A percentile compares a stretch with the other conserved stretches of the same genome.
phyloP scores from a whole-genome alignment of 306 rosid genomes.

The Dryas drummondii region DNA sequence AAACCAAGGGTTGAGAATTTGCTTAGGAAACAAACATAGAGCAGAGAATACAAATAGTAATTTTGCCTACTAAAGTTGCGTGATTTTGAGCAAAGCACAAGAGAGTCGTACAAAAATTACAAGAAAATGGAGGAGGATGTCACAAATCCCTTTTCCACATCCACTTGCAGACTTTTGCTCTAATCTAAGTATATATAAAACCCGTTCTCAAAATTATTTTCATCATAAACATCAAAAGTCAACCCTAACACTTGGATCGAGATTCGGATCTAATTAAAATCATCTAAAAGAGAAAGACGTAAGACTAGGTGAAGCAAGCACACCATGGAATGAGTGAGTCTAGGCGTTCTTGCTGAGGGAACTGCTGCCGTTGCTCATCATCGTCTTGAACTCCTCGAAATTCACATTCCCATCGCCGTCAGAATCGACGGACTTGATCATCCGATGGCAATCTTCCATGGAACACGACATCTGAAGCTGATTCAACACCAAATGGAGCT shows the following conservation, averaged over 20 bases:
- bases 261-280: conserved; percentile 3
- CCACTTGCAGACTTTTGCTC: not conserved
- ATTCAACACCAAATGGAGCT: conserved; percentile 67
- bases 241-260: conserved; percentile 3
- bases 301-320: no score
- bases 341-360: conserved; percentile 8
- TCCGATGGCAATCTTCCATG: conserved; percentile 56
- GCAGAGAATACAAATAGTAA: not conserved
- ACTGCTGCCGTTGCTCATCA: conserved; percentile 56
- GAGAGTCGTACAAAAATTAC: not conserved
- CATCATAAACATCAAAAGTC: not conserved
- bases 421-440: conserved; percentile 78
- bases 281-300: not conserved
- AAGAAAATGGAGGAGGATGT: not conserved
- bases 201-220: not conserved
- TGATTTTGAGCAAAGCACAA: not conserved
- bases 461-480: conserved; percentile 65
- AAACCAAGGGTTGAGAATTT: not conserved
- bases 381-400: conserved; percentile 74
- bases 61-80: no score
- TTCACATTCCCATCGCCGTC: conserved; percentile 86
- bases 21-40: not conserved
- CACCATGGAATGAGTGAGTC: no score
- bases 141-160: not conserved
- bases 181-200: not conserved